Conservation (phyloP, 2,329 filamentous ascomycete species). For the Calonectria honghensis region DNA sequence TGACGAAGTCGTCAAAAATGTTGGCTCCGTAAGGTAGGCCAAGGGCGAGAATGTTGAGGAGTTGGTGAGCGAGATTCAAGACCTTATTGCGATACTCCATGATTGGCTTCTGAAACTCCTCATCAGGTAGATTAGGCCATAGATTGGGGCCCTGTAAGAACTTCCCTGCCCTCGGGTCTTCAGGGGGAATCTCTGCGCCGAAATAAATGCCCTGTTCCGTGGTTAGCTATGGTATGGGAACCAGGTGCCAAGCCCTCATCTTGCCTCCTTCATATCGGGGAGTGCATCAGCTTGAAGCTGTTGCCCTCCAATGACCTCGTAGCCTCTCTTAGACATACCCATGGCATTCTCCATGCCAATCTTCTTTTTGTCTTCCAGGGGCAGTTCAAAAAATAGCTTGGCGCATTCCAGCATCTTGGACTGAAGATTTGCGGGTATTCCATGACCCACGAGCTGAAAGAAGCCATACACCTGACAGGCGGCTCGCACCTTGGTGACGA, state of each 20-base stretch:
- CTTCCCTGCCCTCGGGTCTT: background rate
- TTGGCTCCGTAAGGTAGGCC: background rate
- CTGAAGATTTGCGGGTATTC: conserved; percentile 3
- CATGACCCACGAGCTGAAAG: conserved; percentile 6
- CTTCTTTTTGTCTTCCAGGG: background rate
- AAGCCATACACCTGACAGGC: background rate
- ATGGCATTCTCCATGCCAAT: conserved; percentile 1
- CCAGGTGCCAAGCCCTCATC: background rate
- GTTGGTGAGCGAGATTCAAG: background rate
- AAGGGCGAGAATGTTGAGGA: background rate
- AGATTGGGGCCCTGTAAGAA: conserved; percentile 2
- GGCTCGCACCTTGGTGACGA: background rate
- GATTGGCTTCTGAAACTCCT: background rate
- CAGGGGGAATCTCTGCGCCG: background rate
- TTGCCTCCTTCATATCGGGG: conserved; percentile 1
- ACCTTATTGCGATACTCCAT: conserved; percentile 12
- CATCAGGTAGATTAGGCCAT: background rate
- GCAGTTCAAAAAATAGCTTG: conserved; percentile 10
- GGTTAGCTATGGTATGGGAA: background rate
- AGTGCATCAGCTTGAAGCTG: conserved; percentile 1
- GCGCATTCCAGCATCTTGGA: background rate
- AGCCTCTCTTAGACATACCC: conserved; percentile 1
- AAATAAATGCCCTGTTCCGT: background rate
- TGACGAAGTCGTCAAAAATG: conserved; percentile 2
- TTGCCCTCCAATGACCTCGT: conserved; percentile 2